Base-by-base conservation (phyloP, 2,329 filamentous ascomycete genomes). In the Pyrenochaeta sp. region DNA sequence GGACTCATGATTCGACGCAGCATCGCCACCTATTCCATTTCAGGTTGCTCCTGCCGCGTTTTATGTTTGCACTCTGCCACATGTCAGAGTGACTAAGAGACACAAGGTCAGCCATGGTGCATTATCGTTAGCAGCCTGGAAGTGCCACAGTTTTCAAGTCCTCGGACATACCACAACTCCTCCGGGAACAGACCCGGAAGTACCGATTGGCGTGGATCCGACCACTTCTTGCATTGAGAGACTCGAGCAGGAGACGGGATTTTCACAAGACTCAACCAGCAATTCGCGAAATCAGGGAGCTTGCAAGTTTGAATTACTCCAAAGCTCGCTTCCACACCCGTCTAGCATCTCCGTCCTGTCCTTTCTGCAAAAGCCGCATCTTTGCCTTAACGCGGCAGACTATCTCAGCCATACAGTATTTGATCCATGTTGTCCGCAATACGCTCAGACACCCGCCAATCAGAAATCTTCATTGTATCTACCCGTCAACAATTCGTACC, bases 381-480 rank as follows among this genome's bases (percentile, higher is more conserved):
- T 32, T 19, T 27, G 28, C n/a, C 44, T n/a, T 46, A 24, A 28
- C 44, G 15, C 28, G 44, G 10, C 44, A 5, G 6, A 22, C 25
- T 9, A 30, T 46, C 27, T 46, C 15, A 28, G 15, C 27, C 44
- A 46, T 46, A 19, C 19, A 19, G 19, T 19, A 12, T 24, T 54
- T 28, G 53, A 58, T 30, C 50, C n/a, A 32, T 36, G 30, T n/a
- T 22, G 22, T 48, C 19, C 13, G 27, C 27, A 47, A 39, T 32
- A 37, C 43, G 50, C 42, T 32, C 15, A n/a, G 12, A 19, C 25
- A 36, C 25, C 40, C 40, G 43, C 60, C 59, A 63, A 65, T 63
- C 57, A 59, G 8, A 24, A 15, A 13, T 36, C 43, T 40, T 22
- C n/a, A 28, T 28, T 42, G 25, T n/a, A n/a, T 45, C 34, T 54